phyloP scores from a whole-genome alignment of 2,329 filamentous ascomycete species.

The Allantophomopsis cytisporea region DNA sequence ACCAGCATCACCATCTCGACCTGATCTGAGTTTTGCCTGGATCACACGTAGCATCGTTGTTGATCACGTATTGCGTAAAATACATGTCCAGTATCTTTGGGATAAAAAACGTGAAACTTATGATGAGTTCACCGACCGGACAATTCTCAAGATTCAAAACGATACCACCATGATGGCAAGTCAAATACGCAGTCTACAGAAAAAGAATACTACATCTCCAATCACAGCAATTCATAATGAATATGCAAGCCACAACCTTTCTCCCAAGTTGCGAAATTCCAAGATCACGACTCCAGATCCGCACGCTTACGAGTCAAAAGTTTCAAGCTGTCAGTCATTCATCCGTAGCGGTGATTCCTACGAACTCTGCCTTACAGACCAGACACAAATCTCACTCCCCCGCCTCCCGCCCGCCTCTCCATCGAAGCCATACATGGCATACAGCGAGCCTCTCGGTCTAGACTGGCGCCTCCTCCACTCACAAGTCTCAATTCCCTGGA shows the following conservation, averaged over 20 bases:
- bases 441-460: not conserved
- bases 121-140: slow-evolving; percentile 27
- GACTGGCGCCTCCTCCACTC: not conserved
- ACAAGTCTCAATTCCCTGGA: slow-evolving; percentile 9
- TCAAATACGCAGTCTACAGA: not conserved
- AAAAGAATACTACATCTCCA: not conserved
- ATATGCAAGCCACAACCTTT: not conserved
- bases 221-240: not conserved
- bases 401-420: not conserved
- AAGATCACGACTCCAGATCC: slow-evolving; percentile 3
- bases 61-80: slow-evolving; percentile 40
- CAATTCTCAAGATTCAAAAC: slow-evolving; percentile 15
- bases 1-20: slow-evolving; percentile 17
- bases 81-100: slow-evolving; percentile 45
- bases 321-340: slow-evolving; percentile 19
- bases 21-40: slow-evolving; percentile 50
- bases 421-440: not conserved
- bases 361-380: slow-evolving; percentile 24
- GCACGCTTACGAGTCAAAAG: slow-evolving; percentile 19
- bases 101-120: slow-evolving; percentile 20
- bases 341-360: slow-evolving; percentile 25
- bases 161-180: slow-evolving; percentile 5
- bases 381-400: slow-evolving; percentile 11
- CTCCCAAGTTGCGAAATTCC: slow-evolving; percentile 8
- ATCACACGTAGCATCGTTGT: slow-evolving; percentile 50